Evolutionary conservation across 306 rosid genomes (phyloP), one percentile per base, ranked within the genome.

Genomic region (Ammopiptanthus mongolicus): DNA sequence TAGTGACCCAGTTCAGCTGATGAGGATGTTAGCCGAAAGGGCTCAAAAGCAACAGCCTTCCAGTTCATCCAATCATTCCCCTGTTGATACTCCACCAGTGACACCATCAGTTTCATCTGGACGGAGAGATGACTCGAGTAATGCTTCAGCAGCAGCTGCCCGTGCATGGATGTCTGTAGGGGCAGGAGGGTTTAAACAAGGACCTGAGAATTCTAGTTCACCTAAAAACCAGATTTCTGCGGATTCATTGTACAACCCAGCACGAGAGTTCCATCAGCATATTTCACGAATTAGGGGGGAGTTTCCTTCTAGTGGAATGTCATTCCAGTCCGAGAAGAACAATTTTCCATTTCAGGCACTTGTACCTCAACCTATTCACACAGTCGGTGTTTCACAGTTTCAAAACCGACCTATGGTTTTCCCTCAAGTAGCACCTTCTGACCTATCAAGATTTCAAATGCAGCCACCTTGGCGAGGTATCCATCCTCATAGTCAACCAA

Each of bases 161-260:
- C 97, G 96, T 21, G 99, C 97, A 46, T 96, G 99, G 99, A 96
- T 96, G 98, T 92, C 99, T 10, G 82, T 92, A 23, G 99, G 99
- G 51, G 96, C 97, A 28, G 97, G 92, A 80, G 91, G 93, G 7
- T 90, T 88, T 83, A 96, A 88, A 82, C 95, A 85, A 75, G 90
- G 87, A 18, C 77, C 85, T 19, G 98, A 92, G 31, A 88, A 33
- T 85, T 83, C 88, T 12, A 77, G 84, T 22, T 82, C 87, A 72
- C 86, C 96, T 8, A 88, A 84, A 66, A 84, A 55, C 65, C 97
- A 85, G 69, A 90, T 88, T 62, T 85, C 91, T 53, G 96, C 92
- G 11, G 93, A 90, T 71, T 92, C 99, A 34, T 80, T 88, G 25
- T 90, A 86, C 80, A 90, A 87, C 75, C 92, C 97, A 42, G 64